Conservation (phyloP, 805 yeast genomes). For the Nakazawaea populi region DNA sequence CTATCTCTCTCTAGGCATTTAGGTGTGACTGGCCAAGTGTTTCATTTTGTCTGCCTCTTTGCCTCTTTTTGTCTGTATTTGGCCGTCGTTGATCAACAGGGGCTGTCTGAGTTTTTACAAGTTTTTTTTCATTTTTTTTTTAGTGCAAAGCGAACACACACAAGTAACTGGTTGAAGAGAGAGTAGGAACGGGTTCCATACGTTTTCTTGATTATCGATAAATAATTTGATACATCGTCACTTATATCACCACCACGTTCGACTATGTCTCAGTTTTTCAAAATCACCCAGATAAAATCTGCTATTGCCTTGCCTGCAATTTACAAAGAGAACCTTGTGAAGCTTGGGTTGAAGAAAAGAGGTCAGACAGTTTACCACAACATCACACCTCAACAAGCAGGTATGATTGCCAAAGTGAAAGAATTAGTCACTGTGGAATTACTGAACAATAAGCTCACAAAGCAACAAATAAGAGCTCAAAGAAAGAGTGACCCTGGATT, state of each 20-base stretch:
- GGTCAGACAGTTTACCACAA: conserved; percentile 68
- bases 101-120: neutral
- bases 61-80: too few relatives aligned
- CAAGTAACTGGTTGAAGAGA: too few relatives aligned
- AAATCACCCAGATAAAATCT: conserved; percentile 74
- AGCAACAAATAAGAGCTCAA: conserved; percentile 42
- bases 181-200: too few relatives aligned
- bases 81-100: neutral
- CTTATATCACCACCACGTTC: too few relatives aligned
- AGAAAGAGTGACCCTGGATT: conserved; percentile 69
- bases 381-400: conserved; percentile 78
- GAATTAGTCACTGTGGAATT: conserved; percentile 82
- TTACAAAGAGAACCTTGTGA: conserved; percentile 55
- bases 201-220: too few relatives aligned
- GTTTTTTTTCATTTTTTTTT: neutral
- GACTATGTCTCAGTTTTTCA: conserved; percentile 32
- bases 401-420: conserved; percentile 75
- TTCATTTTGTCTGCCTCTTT: too few relatives aligned
- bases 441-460: conserved; percentile 46
- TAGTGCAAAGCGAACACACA: too few relatives aligned
- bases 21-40: too few relatives aligned
- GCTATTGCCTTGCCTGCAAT: conserved; percentile 78
- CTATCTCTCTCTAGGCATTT: too few relatives aligned
- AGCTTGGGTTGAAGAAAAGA: conserved; percentile 71
- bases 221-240: too few relatives aligned